A percentile compares a stretch with the other conserved stretches of the same genome.
These are phyloP conservation scores for Penicillium expansum DNA, from an alignment of 2,329 filamentous ascomycete genomes.

Conservation along the genomic window DNA sequence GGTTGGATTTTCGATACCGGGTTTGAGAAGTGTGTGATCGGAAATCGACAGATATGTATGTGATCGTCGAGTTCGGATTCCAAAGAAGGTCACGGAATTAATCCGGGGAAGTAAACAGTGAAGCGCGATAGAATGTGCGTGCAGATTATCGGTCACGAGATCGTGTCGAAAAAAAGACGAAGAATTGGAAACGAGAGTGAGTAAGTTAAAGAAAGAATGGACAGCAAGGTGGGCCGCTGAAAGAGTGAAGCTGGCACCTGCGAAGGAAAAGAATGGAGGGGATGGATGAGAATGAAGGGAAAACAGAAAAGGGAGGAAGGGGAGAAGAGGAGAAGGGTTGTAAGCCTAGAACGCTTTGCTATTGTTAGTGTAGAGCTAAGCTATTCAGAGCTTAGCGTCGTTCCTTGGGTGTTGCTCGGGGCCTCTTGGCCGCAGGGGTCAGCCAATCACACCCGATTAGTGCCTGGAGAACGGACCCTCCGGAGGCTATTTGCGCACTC, in stretches of 20 bases:
- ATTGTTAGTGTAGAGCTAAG: slow-evolving; percentile 18
- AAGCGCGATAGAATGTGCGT: background rate
- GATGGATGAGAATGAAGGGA: slow-evolving; percentile 24
- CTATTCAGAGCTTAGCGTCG: slow-evolving; percentile 40
- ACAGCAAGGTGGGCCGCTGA: slow-evolving; percentile 55
- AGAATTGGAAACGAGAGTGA: slow-evolving; percentile 1
- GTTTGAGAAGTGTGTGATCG: background rate
- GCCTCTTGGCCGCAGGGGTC: slow-evolving; percentile 47
- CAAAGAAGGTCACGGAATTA: slow-evolving; percentile 19
- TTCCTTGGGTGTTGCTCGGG: slow-evolving; percentile 48
- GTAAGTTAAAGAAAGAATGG: slow-evolving; percentile 43
- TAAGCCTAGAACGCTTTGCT: slow-evolving; percentile 11
- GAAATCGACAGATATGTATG: slow-evolving; percentile 6
- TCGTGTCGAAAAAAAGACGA: slow-evolving; percentile 9
- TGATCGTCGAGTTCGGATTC: slow-evolving; percentile 21
- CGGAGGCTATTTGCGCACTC: background rate
- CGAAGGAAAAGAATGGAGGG: slow-evolving; percentile 30
- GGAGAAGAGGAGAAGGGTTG: slow-evolving; percentile 22
- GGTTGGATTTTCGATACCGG: background rate
- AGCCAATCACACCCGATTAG: slow-evolving; percentile 8
- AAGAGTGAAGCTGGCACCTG: slow-evolving; percentile 63
- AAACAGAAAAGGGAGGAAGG: slow-evolving; percentile 21
- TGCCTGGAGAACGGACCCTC: slow-evolving; percentile 11
- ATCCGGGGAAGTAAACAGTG: slow-evolving; percentile 15
- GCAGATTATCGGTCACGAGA: background rate